Evolutionary conservation across 306 rosid genomes (phyloP), one percentile per base, ranked within the genome.

Genomic region (Glycine latifolia): DNA sequence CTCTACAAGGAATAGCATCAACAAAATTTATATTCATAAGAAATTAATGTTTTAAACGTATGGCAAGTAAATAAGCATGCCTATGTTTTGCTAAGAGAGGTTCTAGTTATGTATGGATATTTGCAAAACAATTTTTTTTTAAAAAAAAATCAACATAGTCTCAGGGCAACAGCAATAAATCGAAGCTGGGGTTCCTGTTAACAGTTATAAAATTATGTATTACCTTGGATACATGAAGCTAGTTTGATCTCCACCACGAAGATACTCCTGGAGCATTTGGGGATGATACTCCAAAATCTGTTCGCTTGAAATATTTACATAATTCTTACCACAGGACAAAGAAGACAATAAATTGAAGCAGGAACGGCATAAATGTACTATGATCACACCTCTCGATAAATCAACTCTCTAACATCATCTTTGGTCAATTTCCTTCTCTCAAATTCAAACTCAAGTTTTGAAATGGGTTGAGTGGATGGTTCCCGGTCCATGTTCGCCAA

Each of bases 251-350:
- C 99, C 98, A 67, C 97, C 97, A 50, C 89, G 88, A 68, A 96
- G 94, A 89, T 93, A 90, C 80, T 96, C 99, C 78, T 93, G 91
- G 69, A 93, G 92, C 99, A 96, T 93, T 79, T 96, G 98, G 7
- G 98, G 98, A 85, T 96, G 98, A 87, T 96, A 96, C 94, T 96
- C 99, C 87, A 96, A 85, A 86, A 96, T 96, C 98, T 96, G 94
- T 86, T 87, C 43, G 12, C 14, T 43, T 67, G 76, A 82, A 81
- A 81, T 37, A 73, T 43, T 66, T 65, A 66, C 65, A 12, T 83
- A n/a, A 67, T 69, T 81, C 75, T 56, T 79, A 61, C 53, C 67
- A 76, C 14, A 41, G 14, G 11, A 55, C 31, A 26, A 26, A 26
- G 31, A 71, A 44, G 52, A 62, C 67, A 49, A 39, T 67, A 66